Base-by-base conservation (phyloP, 768 basidiomycete genomes). In the Amanita fuliginea region DNA sequence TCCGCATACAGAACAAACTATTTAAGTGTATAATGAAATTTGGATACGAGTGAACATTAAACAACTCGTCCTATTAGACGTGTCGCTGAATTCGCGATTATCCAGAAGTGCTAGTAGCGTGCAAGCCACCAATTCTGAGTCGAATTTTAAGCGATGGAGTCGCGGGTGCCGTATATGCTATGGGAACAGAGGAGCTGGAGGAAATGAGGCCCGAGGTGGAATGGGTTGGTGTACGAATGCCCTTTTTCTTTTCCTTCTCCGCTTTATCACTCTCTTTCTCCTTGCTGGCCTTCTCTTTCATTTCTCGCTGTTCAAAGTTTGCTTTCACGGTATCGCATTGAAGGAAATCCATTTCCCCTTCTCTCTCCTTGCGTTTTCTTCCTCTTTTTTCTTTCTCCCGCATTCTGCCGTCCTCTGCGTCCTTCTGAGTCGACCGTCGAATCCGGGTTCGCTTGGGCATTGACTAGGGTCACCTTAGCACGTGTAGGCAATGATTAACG, bases 121-220 rank as follows among this genome's bases (percentile, higher is more conserved):
- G 46, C 28, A 47, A 35, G 21, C 44, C 30, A 24, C 36, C 42
- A 8, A 51, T n/a, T 42, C 61, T 67, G 52, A 78, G 69, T 34
- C 76, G 72, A 45, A 78, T 78, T 57, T 76, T 77, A 46, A 78
- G 71, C 19, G 74, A 72, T n/a, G 75, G 73, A 0, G 73, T 68
- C 28, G 64, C 55, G 11, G 69, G 64, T 37, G 56, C 51, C 32
- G 61, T 59, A 44, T 35, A 36, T 1, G 64, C 55, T 26, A 64
- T 59, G 41, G 56, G 51, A 47, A 53, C 53, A 45, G 59, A 52
- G 4, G 57, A 52, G 32, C 57, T 54, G 14, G 60, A 55, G 13
- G 57, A 54, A n/a, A 60, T 52, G 16, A 61, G 53, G 30, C 53
- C 46, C 39, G 62, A 54, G 34, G 53, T 51, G 30, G 55, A 57